A percentile compares a stretch with the other conserved stretches of the same genome.
Evolutionary conservation across 495 filamentous ascomycete species (phyloP).

Genomic region (Lentithecium fluviatile): DNA sequence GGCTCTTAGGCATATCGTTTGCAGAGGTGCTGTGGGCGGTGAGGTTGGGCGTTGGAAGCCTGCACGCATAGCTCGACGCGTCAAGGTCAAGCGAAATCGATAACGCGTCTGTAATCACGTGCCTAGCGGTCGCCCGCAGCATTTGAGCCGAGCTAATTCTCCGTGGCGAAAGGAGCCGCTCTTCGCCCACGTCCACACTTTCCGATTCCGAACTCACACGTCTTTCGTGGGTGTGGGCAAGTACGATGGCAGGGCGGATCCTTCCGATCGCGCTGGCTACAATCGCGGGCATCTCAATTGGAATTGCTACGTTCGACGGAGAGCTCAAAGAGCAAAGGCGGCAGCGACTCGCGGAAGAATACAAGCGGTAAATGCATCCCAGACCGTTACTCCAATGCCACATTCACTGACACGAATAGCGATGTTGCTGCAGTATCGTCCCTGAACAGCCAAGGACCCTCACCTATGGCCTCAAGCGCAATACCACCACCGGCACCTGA

Average conservation of each 20-base stretch:
- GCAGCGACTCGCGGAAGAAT: conserved; percentile 28
- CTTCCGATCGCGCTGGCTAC: conserved; percentile 24
- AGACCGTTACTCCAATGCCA: neutral
- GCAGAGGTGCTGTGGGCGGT: conserved; percentile 1
- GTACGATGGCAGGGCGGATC: conserved; percentile 16
- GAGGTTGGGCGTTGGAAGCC: neutral
- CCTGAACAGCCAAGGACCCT: neutral
- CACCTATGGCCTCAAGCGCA: neutral
- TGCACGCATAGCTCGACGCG: neutral
- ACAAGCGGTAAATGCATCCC: conserved; percentile 11
- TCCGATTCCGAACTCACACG: neutral
- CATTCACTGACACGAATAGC: neutral
- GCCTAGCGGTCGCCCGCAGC: neutral
- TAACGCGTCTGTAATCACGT: conserved; percentile 7
- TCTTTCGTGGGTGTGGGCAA: neutral
- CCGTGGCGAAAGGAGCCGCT: too few species aligned
- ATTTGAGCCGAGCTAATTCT: too few species aligned
- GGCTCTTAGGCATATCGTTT: conserved; percentile 27
- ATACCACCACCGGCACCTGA: neutral
- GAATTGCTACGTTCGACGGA: conserved; percentile 15
- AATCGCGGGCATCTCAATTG: conserved; percentile 24
- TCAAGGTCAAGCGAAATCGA: neutral
- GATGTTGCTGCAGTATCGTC: neutral
- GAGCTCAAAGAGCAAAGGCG: conserved; percentile 23
- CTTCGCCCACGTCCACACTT: neutral